A percentile compares a stretch with the other conserved stretches of the same genome.
These are phyloP conservation scores for Apophysomyces variabilis DNA, from an alignment of 371 early-diverging fungal species.

Conservation along the genomic window DNA sequence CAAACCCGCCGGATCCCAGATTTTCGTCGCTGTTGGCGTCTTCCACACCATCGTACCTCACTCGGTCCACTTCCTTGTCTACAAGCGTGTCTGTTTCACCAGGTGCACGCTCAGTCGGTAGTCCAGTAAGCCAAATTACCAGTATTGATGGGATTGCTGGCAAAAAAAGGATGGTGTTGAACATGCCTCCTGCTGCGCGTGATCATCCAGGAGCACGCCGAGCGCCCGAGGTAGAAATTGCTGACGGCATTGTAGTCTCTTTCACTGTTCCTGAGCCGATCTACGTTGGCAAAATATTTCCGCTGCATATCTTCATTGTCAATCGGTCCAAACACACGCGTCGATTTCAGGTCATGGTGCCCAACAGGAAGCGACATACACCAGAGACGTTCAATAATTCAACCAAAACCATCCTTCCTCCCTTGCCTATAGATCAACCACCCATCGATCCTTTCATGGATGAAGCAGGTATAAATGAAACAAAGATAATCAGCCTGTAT, in stretches of 20 bases:
- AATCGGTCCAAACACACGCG: conserved; percentile 72
- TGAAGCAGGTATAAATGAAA: conserved; percentile 52
- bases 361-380: conserved; percentile 61
- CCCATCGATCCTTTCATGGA: conserved; percentile 68
- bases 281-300: conserved; percentile 67
- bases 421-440: conserved; percentile 45
- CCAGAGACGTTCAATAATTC: conserved; percentile 21
- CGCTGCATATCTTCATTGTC: conserved; percentile 74
- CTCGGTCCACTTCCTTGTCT: conserved; percentile 20
- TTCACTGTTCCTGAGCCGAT: conserved; percentile 57
- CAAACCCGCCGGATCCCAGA: conserved; percentile 29
- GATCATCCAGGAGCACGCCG: conserved; percentile 22
- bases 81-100: conserved; percentile 38
- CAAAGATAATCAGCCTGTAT: neutral
- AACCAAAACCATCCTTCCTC: conserved; percentile 43
- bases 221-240: conserved; percentile 42
- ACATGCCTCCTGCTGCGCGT: conserved; percentile 1
- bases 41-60: conserved; percentile 5
- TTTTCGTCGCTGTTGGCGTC: conserved; percentile 27
- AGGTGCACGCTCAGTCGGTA: conserved; percentile 45
- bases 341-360: conserved; percentile 68
- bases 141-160: conserved; percentile 34
- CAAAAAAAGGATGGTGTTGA: conserved; percentile 23
- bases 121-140: conserved; percentile 32
- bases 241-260: conserved; percentile 69